A percentile compares a stretch with the other conserved stretches of the same genome.
Conservation (phyloP, 2,329 filamentous ascomycete species). For the Laburnicola sp. region DNA sequence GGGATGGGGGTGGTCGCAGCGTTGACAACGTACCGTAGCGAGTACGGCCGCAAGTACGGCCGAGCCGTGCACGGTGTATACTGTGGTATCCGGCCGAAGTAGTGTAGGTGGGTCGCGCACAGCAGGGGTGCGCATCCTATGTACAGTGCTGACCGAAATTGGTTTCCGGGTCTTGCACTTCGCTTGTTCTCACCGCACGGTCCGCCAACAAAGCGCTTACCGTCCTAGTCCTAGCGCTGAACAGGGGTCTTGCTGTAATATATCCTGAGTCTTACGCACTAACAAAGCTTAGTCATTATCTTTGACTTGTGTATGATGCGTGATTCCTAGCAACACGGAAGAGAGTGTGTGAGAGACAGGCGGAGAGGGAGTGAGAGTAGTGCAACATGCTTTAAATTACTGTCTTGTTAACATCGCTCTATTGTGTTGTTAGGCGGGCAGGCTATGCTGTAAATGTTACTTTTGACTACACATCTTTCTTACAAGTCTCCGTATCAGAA, state of each 20-base stretch:
- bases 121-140: too few species aligned
- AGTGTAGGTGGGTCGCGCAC: too few species aligned
- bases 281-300: neutral
- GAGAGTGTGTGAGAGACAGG: too few species aligned
- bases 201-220: neutral
- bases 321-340: too few species aligned
- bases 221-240: neutral
- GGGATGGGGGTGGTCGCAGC: too few species aligned
- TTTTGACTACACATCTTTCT: neutral
- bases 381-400: too few species aligned
- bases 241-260: neutral
- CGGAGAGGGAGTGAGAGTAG: too few species aligned
- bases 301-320: neutral
- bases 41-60: too few species aligned
- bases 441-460: neutral
- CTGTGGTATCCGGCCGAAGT: too few species aligned
- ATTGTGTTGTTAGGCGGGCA: neutral
- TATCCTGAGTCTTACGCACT: neutral
- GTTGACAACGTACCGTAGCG: too few species aligned
- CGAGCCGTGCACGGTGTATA: too few species aligned
- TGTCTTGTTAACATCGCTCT: too few species aligned
- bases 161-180: constrained; percentile 1
- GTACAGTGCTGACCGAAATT: neutral
- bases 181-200: constrained; percentile 1
- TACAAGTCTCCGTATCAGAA: neutral